Conservation (phyloP, 352 stramenopile genomes). For the Detonula confervacea region DNA sequence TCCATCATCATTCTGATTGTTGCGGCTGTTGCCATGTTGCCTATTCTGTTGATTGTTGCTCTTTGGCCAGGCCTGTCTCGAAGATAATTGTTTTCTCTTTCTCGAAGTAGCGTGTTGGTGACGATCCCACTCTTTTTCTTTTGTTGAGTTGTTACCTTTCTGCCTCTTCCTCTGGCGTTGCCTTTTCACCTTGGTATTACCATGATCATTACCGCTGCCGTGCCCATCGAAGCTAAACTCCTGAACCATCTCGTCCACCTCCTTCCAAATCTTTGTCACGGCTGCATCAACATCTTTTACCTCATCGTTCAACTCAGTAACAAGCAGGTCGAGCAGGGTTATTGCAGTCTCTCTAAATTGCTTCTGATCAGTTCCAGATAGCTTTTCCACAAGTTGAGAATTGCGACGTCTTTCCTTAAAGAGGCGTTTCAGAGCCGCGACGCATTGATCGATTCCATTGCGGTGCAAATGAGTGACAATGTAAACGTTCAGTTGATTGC, state of each 20-base stretch:
- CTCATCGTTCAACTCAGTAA: conserved; percentile 15
- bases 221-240: background rate
- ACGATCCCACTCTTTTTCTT: conserved; percentile 34
- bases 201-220: conserved; percentile 4
- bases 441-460: no score
- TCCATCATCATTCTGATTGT: background rate
- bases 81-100: conserved; percentile 27
- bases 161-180: conserved; percentile 1
- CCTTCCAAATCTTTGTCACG: conserved; percentile 38
- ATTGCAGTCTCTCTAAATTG: conserved; percentile 5
- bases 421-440: conserved; percentile 34
- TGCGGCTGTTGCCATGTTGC: background rate
- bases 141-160: no score
- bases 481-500: no score
- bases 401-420: conserved; percentile 28
- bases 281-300: conserved; percentile 38
- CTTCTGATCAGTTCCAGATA: conserved; percentile 20
- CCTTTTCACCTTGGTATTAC: background rate
- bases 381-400: no score
- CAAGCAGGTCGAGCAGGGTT: conserved; percentile 19
- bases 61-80: background rate
- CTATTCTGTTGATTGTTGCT: conserved; percentile 10
- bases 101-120: conserved; percentile 39
- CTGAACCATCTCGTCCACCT: conserved; percentile 28
- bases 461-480: no score